Conservation (phyloP, 441 rosid species). For the Geranium incanum region DNA sequence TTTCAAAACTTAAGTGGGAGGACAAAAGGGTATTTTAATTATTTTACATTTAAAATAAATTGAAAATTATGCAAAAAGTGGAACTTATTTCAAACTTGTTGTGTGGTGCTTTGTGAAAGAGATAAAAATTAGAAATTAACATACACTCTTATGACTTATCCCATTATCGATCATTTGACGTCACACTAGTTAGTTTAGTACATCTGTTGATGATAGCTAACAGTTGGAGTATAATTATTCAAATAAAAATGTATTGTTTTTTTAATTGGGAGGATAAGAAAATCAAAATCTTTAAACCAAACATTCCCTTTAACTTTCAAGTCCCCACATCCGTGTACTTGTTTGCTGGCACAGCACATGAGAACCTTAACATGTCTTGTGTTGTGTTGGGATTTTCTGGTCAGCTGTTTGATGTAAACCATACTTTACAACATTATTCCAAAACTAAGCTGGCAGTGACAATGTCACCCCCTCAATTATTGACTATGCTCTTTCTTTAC, state of each 20-base stretch:
- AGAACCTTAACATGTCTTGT: background rate
- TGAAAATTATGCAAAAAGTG: too few relatives aligned
- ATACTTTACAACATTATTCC: conserved; percentile 6
- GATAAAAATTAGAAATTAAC: too few relatives aligned
- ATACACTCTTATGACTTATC: too few relatives aligned
- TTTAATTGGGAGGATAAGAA: background rate
- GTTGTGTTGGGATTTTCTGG: background rate
- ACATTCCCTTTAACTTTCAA: background rate
- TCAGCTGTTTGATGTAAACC: conserved; percentile 2
- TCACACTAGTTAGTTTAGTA: too few relatives aligned
- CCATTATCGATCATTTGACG: too few relatives aligned
- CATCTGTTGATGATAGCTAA: too few relatives aligned
- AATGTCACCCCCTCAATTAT: background rate
- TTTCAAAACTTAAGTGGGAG: too few relatives aligned
- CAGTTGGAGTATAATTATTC: background rate
- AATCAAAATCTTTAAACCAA: background rate
- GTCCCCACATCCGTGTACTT: background rate
- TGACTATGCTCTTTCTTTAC: background rate
- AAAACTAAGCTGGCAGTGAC: background rate
- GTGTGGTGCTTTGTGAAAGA: too few relatives aligned
- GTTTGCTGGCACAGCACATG: conserved; percentile 3
- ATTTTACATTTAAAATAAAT: too few relatives aligned
- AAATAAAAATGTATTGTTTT: background rate
- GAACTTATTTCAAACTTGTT: too few relatives aligned
- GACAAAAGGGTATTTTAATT: too few relatives aligned